Evolutionary conservation across 371 early-diverging fungal species (phyloP).

Genomic region (Mucor piriformis): DNA sequence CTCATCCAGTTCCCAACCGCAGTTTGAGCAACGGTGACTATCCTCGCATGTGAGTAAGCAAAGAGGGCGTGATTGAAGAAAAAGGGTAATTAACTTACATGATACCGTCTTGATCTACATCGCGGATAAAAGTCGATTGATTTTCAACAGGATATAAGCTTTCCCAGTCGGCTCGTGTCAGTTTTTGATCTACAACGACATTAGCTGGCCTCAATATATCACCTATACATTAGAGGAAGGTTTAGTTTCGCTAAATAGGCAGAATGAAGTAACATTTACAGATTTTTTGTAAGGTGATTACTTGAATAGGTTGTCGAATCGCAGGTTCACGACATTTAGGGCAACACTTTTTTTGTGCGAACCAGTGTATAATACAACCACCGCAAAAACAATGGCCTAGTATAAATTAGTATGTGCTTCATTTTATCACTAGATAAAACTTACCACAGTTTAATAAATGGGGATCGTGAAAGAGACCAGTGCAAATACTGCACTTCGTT

Average conservation of each 20-base stretch:
- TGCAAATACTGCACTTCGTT: slow-evolving; percentile 9
- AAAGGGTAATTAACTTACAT: slow-evolving; percentile 17
- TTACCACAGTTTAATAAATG: slow-evolving; percentile 11
- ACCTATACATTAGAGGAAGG: background rate
- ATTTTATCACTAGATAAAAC: no score
- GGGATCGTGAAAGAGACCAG: slow-evolving; percentile 1
- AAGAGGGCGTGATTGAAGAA: no score
- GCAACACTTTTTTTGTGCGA: slow-evolving; percentile 7
- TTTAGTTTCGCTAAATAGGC: background rate
- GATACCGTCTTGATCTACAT: slow-evolving; percentile 15
- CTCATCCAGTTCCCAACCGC: slow-evolving; percentile 20
- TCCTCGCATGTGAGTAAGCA: no score
- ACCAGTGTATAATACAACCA: slow-evolving; percentile 8
- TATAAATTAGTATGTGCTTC: background rate
- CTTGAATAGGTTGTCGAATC: slow-evolving; percentile 10
- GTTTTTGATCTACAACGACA: background rate
- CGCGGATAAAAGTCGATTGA: slow-evolving; percentile 1
- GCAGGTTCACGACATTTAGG: slow-evolving; percentile 12
- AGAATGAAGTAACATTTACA: background rate
- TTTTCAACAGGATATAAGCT: slow-evolving; percentile 12
- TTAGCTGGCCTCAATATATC: slow-evolving; percentile 3
- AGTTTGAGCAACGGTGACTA: slow-evolving; percentile 21
- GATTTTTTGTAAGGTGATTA: slow-evolving; percentile 7
- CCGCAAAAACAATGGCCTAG: slow-evolving; percentile 20
- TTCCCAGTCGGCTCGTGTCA: slow-evolving; percentile 8